Evolutionary conservation across 148 eudicot genomes (phyloP), one percentile per base, ranked within the genome.

Genomic region (Talinum fruticosum): DNA sequence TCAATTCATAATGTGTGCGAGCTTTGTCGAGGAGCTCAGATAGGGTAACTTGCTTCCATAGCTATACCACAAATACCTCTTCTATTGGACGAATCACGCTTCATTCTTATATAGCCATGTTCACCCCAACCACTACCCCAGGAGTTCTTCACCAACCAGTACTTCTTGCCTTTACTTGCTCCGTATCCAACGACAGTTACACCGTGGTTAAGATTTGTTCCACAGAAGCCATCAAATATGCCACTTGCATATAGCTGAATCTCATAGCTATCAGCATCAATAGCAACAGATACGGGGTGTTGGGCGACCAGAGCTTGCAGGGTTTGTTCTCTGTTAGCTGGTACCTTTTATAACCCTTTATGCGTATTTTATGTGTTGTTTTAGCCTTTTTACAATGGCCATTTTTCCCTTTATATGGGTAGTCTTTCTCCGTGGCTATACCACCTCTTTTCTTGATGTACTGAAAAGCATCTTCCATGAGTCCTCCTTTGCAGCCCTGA

Each of bases 401-500:
- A 26, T 84, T 69, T 72, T 15, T 81, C 36, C 88, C 93, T 54
- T 2, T 59, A 71, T 91, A 93, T 16, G 93, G 95, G 72, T 93
- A 90, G 38, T 82, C 81, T 59, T 67, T 36, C 59, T 89, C 91
- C 0, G 95, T 73, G 36, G 87, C 75, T 64, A 93, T 72, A 34
- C 95, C 88, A 6, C 84, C 77, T 26, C 83, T 88, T 13, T 41
- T 59, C 34, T 34, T 66, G 8, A 91, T 89, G 83, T 72, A 93
- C 4, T 76, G 76, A 45, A 83, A 93, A 30, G 96, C 97, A 62
- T 64, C 70, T 8, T 82, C 88, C 92, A 89, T 91, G 78, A 21
- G 82, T 36, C 97, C 97, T 30, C 97, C 97, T 21, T 74, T 47
- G 76, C 93, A 89, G 24, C 97, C 97, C 47, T 83, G 49, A 73